Conservation (phyloP, 768 basidiomycete genomes). For the Russula ochroleuca region DNA sequence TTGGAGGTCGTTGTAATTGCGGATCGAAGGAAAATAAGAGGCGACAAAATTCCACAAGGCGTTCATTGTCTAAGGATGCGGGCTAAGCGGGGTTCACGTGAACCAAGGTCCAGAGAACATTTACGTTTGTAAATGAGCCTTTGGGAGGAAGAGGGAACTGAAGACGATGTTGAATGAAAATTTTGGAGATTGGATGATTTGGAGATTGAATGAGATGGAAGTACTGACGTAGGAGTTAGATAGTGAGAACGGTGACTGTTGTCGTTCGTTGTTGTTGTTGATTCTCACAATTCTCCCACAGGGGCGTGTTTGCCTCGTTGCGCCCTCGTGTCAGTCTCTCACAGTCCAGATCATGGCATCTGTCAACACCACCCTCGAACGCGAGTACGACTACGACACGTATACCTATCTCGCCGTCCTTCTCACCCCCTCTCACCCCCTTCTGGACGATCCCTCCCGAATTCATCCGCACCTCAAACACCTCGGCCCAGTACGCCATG, state of each 20-base stretch:
- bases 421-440: slow-evolving; percentile 16
- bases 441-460: slow-evolving; percentile 16
- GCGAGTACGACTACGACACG: slow-evolving; percentile 18
- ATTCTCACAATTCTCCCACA: background rate
- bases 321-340: slow-evolving; percentile 12
- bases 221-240: slow-evolving; percentile 16
- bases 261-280: slow-evolving; percentile 13
- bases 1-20: slow-evolving; percentile 23
- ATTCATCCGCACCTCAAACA: slow-evolving; percentile 22
- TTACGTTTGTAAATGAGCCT: slow-evolving; percentile 11
- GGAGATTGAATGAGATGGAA: slow-evolving; percentile 1
- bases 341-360: slow-evolving; percentile 10
- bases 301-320: slow-evolving; percentile 20
- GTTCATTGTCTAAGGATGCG: slow-evolving; percentile 26
- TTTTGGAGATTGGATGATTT: background rate
- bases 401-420: slow-evolving; percentile 24
- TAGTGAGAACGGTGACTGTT: slow-evolving; percentile 1
- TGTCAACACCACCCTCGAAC: background rate
- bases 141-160: background rate
- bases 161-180: background rate
- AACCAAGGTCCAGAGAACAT: slow-evolving; percentile 17
- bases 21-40: slow-evolving; percentile 23
- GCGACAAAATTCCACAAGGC: slow-evolving; percentile 26
- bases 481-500: slow-evolving; percentile 20
- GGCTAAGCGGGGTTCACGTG: slow-evolving; percentile 22